A percentile compares a stretch with the other conserved stretches of the same genome.
Conservation (phyloP, 257 asterid species). For the Nicotiana tabacum region DNA sequence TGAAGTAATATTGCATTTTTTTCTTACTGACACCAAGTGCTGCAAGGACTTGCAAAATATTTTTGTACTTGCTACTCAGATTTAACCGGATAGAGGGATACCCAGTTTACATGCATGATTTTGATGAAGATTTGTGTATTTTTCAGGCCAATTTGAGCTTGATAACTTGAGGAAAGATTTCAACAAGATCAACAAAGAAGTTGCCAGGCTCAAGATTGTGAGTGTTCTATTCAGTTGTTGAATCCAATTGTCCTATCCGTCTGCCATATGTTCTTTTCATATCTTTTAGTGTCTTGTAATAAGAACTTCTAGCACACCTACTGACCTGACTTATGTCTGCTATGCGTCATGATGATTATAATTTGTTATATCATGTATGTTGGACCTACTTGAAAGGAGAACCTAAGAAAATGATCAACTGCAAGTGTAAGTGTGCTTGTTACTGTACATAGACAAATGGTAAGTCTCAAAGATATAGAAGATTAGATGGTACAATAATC, state of each 20-base stretch:
- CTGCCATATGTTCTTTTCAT: not conserved
- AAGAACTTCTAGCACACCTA: not conserved
- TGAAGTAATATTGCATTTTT: too few relatives aligned
- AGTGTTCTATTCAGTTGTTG: conserved; percentile 25
- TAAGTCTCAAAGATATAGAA: not conserved
- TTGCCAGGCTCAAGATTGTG: conserved; percentile 72
- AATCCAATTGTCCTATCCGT: not conserved
- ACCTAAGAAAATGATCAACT: not conserved
- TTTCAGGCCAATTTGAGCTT: conserved; percentile 80
- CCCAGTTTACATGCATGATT: not conserved
- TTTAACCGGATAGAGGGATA: too few relatives aligned
- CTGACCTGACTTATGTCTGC: not conserved
- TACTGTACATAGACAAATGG: not conserved
- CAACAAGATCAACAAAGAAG: conserved; percentile 66
- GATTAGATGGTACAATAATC: not conserved
- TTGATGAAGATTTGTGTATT: conserved; percentile 5
- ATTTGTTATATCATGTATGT: not conserved
- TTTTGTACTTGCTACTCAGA: too few relatives aligned
- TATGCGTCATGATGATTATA: not conserved
- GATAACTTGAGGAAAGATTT: conserved; percentile 65
- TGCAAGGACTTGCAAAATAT: too few relatives aligned
- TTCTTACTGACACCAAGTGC: too few relatives aligned
- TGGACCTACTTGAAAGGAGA: not conserved
- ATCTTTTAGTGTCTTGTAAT: not conserved
- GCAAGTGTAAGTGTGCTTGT: not conserved